Conservation (phyloP, 2,329 filamentous ascomycete species). For the Blastomyces parvus region DNA sequence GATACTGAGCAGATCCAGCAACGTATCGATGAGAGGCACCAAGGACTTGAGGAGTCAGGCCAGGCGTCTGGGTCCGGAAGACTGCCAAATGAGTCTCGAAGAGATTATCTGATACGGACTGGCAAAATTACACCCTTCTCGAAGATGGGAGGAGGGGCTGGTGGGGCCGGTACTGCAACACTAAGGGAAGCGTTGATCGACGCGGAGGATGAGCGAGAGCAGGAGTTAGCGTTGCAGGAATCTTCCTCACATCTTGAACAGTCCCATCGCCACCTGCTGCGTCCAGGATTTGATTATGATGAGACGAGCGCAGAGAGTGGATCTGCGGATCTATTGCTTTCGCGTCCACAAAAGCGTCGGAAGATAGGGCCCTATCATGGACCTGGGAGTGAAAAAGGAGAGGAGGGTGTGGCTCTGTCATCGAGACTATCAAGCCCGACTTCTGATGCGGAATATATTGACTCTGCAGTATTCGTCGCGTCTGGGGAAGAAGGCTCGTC, state of each 20-base stretch:
- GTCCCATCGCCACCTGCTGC: slow-evolving; percentile 64
- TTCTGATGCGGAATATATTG: slow-evolving; percentile 29
- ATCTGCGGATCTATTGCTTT: slow-evolving; percentile 20
- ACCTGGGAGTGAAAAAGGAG: background rate
- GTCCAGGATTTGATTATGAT: slow-evolving; percentile 59
- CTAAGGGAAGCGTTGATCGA: slow-evolving; percentile 70
- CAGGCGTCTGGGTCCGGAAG: slow-evolving; percentile 41
- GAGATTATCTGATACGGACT: slow-evolving; percentile 86
- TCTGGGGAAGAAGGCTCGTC: slow-evolving; percentile 17
- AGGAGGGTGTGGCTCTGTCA: background rate
- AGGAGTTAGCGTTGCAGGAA: slow-evolving; percentile 40
- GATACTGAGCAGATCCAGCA: slow-evolving; percentile 73
- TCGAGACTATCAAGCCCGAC: slow-evolving; percentile 23
- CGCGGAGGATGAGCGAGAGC: slow-evolving; percentile 61
- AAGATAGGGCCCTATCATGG: slow-evolving; percentile 20
- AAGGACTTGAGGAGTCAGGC: slow-evolving; percentile 42
- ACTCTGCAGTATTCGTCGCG: slow-evolving; percentile 16
- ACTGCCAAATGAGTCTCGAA: slow-evolving; percentile 68
- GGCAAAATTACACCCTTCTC: slow-evolving; percentile 97
- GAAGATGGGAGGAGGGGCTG: slow-evolving; percentile 53
- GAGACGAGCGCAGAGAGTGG: slow-evolving; percentile 25
- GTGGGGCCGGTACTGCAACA: slow-evolving; percentile 28
- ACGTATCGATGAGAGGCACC: slow-evolving; percentile 67
- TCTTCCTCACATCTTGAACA: slow-evolving; percentile 35
- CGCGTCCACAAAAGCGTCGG: slow-evolving; percentile 28